Conservation (phyloP, 208 protist genomes). For the Leishmania guyanensis region DNA sequence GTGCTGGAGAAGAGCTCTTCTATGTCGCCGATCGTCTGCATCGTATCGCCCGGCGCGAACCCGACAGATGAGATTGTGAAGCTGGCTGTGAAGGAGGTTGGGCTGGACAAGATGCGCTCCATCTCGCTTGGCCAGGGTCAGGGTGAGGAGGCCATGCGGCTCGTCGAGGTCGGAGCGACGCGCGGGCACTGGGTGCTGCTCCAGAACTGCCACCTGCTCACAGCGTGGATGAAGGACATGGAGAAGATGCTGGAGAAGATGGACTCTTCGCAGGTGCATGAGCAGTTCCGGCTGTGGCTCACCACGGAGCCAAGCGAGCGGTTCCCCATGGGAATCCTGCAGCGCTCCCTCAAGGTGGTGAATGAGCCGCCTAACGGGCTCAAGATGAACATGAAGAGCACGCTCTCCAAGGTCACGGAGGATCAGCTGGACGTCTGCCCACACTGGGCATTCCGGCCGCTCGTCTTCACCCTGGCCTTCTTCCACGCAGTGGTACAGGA, state of each 20-base stretch:
- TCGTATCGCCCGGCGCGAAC: constrained; percentile 98
- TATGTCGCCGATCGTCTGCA: constrained; percentile 97
- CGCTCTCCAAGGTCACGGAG: constrained; percentile 96
- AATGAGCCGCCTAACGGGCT: constrained; percentile 99
- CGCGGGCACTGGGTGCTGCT: constrained; percentile 99
- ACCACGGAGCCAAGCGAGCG: constrained; percentile 98
- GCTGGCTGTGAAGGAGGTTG: constrained; percentile 95
- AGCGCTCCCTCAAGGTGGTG: constrained; percentile 97
- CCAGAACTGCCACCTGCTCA: constrained; percentile 99
- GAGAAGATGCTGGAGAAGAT: constrained; percentile 98
- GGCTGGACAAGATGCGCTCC: constrained; percentile 93
- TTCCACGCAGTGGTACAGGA: constrained; percentile 99
- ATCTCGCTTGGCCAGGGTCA: constrained; percentile 98
- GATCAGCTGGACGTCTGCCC: constrained; percentile 94
- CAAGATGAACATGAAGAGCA: constrained; percentile 98
- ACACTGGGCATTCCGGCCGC: constrained; percentile 96
- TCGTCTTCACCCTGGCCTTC: constrained; percentile 98
- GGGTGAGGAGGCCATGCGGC: constrained; percentile 94
- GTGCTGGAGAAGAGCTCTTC: constrained; percentile 94
- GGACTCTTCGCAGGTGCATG: constrained; percentile 93
- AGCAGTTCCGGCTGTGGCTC: constrained; percentile 98
- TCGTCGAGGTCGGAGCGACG: constrained; percentile 94
- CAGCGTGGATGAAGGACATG: constrained; percentile 97
- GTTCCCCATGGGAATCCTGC: constrained; percentile 98
- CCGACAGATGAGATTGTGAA: constrained; percentile 98